Evolutionary conservation across 208 protist species (phyloP).

Genomic region (Sergeia podlipaevii): DNA sequence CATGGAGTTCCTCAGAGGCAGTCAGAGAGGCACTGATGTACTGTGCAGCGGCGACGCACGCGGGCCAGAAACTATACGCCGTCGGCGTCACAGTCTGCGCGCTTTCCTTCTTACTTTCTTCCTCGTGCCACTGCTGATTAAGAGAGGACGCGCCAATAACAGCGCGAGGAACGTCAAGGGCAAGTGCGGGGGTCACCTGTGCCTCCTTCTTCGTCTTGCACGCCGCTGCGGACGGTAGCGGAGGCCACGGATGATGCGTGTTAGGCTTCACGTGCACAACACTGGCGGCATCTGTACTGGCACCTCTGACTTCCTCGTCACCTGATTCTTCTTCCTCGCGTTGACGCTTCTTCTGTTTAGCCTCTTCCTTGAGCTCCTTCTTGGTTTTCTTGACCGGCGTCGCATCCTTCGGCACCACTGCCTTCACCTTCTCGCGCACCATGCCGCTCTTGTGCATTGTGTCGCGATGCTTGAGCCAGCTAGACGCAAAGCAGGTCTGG

Average conservation of each 20-base stretch:
- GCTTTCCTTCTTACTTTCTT: not conserved
- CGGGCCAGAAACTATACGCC: slow-evolving; percentile 51
- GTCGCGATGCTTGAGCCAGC: slow-evolving; percentile 74
- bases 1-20: slow-evolving; percentile 10
- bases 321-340: slow-evolving; percentile 3
- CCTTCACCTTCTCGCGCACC: slow-evolving; percentile 32
- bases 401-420: not conserved
- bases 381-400: slow-evolving; percentile 2
- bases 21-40: slow-evolving; percentile 28
- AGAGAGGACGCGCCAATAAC: slow-evolving; percentile 24
- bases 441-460: slow-evolving; percentile 66
- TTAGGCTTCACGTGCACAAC: too few species aligned
- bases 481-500: slow-evolving; percentile 77
- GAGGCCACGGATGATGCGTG: slow-evolving; percentile 25
- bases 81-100: not conserved
- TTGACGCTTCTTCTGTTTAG: slow-evolving; percentile 19
- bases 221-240: slow-evolving; percentile 18
- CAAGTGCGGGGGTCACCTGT: slow-evolving; percentile 25
- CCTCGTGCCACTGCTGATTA: not conserved
- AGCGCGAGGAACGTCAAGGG: slow-evolving; percentile 27
- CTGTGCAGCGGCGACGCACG: slow-evolving; percentile 44
- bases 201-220: slow-evolving; percentile 14
- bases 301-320: not conserved
- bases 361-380: not conserved
- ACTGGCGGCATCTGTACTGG: not conserved